Base-by-base conservation (phyloP, 441 rosid species). In the Heliophila coronopifolia region DNA sequence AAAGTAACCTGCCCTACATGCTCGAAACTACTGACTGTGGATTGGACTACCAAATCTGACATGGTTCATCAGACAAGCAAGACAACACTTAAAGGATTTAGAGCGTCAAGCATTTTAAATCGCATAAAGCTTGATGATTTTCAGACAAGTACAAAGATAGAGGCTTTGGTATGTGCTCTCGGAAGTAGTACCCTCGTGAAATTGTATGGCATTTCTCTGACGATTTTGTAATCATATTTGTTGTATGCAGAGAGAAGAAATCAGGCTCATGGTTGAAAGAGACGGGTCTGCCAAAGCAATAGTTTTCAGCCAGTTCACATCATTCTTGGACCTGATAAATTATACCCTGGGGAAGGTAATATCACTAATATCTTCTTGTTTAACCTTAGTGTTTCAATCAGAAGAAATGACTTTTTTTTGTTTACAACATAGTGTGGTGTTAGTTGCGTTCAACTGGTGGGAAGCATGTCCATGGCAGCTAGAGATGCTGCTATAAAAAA, bases 91-190 rank as follows among this genome's bases (percentile, higher is more conserved):
- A 83, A 81, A 73, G 92, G 95, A 16, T 83, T 77, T 58, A 85
- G 67, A 67, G 66, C 95, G 55, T 66, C 95, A 12, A 87, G 96
- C 73, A 88, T 92, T 68, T 59, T 92, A 33, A 92, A 85, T 66
- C 83, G 98, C 47, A 74, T 92, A 55, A 73, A 73, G 50, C 71
- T 92, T 23, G 68, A 76, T 30, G 80, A 85, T 43, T 92, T 92
- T 66, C 94, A 87, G 76, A 79, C 96, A n/a, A 92, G 98, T 77
- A 92, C 98, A 44, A 92, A 92, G 74, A 87, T 92, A 50, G 98
- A 92, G 68, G 98, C 98, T 56, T 74, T 92, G 94, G 98, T 92
- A 77, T 45, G 82, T 53, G 9, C 30, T 60, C 37, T 51, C 31
- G 26, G 48, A 3, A 23, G 23, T 28, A 27, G 34, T 41, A 30